Conservation (phyloP, 139 green algal species). For the Picochlorum sp. region DNA sequence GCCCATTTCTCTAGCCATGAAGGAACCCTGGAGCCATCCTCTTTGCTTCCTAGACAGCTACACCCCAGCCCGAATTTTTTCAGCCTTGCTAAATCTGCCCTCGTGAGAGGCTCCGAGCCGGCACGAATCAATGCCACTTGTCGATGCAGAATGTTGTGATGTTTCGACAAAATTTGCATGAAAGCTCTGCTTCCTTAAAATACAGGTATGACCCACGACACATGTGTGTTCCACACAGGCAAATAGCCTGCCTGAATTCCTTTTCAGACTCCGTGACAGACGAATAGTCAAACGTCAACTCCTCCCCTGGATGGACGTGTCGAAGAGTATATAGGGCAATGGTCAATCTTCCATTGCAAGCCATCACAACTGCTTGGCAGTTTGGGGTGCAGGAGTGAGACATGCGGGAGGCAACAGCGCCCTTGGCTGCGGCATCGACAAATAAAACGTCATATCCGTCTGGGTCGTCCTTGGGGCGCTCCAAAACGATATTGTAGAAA, state of each 20-base stretch:
- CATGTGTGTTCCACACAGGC: conserved; percentile 60
- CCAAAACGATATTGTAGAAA: conserved; percentile 84
- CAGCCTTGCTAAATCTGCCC: conserved; percentile 26
- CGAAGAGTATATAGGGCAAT: conserved; percentile 81
- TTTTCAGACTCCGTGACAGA: conserved; percentile 77
- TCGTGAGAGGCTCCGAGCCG: conserved; percentile 18
- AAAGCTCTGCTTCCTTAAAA: conserved; percentile 69
- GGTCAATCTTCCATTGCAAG: conserved; percentile 59
- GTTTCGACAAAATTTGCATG: conserved; percentile 51
- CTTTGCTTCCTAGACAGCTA: conserved; percentile 30
- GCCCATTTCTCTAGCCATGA: conserved; percentile 82
- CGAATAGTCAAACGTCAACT: conserved; percentile 86
- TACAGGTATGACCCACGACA: conserved; percentile 76
- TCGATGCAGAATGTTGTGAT: conserved; percentile 75
- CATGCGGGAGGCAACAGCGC: conserved; percentile 75
- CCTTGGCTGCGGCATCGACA: conserved; percentile 85
- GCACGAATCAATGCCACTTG: conserved; percentile 46
- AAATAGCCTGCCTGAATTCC: conserved; percentile 77
- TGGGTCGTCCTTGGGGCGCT: conserved; percentile 43
- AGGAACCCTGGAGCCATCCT: conserved; percentile 29
- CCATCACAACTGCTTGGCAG: conserved; percentile 73
- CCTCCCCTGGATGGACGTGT: conserved; percentile 54
- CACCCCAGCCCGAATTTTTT: conserved; percentile 38
- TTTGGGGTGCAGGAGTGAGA: conserved; percentile 92
- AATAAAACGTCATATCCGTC: conserved; percentile 72